Conservation (phyloP, 345 rosid genomes). For the Citrus reticulata region DNA sequence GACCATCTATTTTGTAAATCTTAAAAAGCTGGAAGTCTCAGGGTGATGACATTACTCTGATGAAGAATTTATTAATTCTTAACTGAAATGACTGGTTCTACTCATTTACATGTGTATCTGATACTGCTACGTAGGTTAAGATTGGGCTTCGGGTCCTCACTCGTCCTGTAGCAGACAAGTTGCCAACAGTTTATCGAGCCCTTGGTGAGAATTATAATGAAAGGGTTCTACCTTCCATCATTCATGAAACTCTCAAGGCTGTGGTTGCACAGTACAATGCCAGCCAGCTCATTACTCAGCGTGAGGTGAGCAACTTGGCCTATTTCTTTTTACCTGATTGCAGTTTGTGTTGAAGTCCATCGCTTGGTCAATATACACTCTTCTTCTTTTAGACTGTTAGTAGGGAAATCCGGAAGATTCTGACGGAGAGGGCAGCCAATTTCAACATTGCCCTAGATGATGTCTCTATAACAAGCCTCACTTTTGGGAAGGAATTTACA, state of each 20-base stretch:
- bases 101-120: not conserved
- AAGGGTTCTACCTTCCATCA: conserved; percentile 88
- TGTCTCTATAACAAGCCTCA: conserved; percentile 80
- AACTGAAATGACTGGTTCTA: not conserved
- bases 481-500: conserved; percentile 90
- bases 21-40: not conserved
- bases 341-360: not conserved
- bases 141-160: conserved; percentile 96
- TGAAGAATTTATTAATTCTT: not conserved
- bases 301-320: conserved; percentile 52
- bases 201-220: conserved; percentile 84
- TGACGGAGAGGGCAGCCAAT: conserved; percentile 74
- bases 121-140: conserved; percentile 54
- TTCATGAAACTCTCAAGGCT: conserved; percentile 86
- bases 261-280: conserved; percentile 97
- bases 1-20: not conserved
- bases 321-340: not conserved
- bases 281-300: conserved; percentile 92
- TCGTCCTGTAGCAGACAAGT: conserved; percentile 66
- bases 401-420: conserved; percentile 78
- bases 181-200: conserved; percentile 76
- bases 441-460: conserved; percentile 83
- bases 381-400: conserved; percentile 56
- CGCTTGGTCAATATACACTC: not conserved
- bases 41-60: not conserved